Evolutionary conservation across 371 early-diverging fungal species (phyloP), one percentile per base, ranked within the genome.

Genomic region (Chytridium lagenaria): DNA sequence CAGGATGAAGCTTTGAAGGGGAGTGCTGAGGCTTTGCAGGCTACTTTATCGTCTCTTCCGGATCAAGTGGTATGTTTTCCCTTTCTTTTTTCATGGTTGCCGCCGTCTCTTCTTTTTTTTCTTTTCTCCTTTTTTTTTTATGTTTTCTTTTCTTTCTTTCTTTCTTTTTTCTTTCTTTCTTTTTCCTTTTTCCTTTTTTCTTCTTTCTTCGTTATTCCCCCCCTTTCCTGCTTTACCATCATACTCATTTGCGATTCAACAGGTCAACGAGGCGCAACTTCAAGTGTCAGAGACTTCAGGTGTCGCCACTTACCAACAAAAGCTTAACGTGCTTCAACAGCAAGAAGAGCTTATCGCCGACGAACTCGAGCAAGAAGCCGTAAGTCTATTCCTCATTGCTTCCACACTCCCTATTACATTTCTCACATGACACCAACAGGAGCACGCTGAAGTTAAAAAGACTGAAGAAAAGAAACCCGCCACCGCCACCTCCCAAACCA

Each of bases 301-400:
- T 68, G 89, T 88, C 31, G 94, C 95, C 49, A 95, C 97, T n/a
- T 88, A 90, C 70, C 93, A 94, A 83, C 95, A 96, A 78, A 92
- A 94, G 82, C 84, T 98, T 51, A 94, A 95, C 72, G 95, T 96
- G 16, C 80, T 98, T 70, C 91, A 95, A 74, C 93, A 97, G 79
- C 97, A 97, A 81, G 95, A 97, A 80, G 96, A 96, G 77, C 84
- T 97, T 71, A 97, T 97, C 72, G 93, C 91, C 71, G 95, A 95
- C 72, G 98, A 97, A 81, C 85, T 83, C 37, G 82, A 80, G 70
- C 86, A 86, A 66, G 84, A 83, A 55, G 75, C 70, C 39, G 81
- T 79, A 59, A n/a, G 69, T 61, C 44, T 12, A 7, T 44, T 44
- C 44, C 40, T 33, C 31, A 44, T 30, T 66, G 52, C 31, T 26